Base-by-base conservation (phyloP, 2,329 filamentous ascomycete species). In the Aspergillus ochraceoroseus region DNA sequence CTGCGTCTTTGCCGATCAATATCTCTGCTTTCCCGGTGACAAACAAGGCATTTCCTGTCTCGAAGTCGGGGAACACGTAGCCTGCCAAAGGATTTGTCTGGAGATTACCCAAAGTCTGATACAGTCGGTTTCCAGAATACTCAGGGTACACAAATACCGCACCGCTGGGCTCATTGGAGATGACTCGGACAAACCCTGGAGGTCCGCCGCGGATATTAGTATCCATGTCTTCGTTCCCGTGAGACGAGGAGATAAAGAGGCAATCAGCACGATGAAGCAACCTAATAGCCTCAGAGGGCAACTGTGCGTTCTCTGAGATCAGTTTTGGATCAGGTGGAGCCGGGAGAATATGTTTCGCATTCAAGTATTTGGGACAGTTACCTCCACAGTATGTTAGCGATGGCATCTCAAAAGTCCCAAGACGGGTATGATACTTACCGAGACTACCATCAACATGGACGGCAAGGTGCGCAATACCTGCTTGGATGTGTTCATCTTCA, bases 301-400 rank as follows among this genome's bases (percentile, higher is more conserved):
- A 64, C 3, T 67, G 62, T 2, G 71, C 49, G 2, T 64, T 67
- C 15, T 70, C 59, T 0, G 73, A 74, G 1, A 76, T 43, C 1
- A 80, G 60, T 32, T 63, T 63, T 7, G 84, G 77, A 9, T 69
- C 58, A 2, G 83, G 74, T 0, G 70, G 46, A 30, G 75, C 72
- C 4, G 75, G 72, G 2, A 64, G 57, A 26, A 94, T 77, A 2
- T 69, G 67, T 58, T 85, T 88, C 54, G 77, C 79, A 62, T 90
- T 92, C 22, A 94, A 59, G 54, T 94, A 94, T 63, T 94, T 94
- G 1, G 87, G 87, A 54, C 87, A 94, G 53, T 92, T 94, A 0
- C 85, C 82, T 67, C 31, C 5, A 7, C 20, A 2, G 22, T 41
- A 28, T 13, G 28, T 46, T 7, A 46, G 46, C n/a, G 27, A 8